Conservation (phyloP, 139 green algal species). For the Haematococcus sp. region DNA sequence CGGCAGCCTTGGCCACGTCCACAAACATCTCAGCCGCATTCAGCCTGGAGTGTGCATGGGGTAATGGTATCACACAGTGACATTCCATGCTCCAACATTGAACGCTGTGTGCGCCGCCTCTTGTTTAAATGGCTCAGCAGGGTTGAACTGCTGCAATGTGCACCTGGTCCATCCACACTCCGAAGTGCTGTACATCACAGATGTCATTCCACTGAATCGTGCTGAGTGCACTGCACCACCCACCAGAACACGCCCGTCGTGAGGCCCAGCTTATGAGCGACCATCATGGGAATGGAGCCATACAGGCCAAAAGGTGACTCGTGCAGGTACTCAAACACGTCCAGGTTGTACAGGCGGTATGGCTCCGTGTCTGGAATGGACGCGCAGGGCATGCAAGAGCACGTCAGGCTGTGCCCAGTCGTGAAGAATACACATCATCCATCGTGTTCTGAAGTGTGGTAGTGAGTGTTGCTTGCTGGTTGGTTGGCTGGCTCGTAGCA, state of each 20-base stretch:
- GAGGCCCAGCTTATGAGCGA: slow-evolving; percentile 69
- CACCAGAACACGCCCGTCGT: slow-evolving; percentile 90
- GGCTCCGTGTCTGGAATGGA: slow-evolving; percentile 77
- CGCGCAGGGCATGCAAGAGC: slow-evolving; percentile 1
- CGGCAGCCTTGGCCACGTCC: slow-evolving; percentile 71
- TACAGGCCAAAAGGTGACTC: slow-evolving; percentile 96
- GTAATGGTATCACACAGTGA: too few relatives aligned
- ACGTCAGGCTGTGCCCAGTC: neutral
- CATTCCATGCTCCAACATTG: too few relatives aligned
- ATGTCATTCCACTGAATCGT: too few relatives aligned
- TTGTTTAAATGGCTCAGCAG: too few relatives aligned
- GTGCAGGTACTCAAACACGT: slow-evolving; percentile 97
- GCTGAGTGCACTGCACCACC: too few relatives aligned
- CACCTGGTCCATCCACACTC: too few relatives aligned
- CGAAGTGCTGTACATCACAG: too few relatives aligned
- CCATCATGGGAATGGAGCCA: slow-evolving; percentile 90
- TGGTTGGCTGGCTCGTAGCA: too few relatives aligned
- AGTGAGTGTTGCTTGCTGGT: too few relatives aligned
- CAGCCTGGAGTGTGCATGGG: slow-evolving; percentile 68
- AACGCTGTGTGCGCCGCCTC: too few relatives aligned
- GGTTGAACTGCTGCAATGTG: too few relatives aligned
- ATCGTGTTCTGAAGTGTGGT: neutral
- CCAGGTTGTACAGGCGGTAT: slow-evolving; percentile 98
- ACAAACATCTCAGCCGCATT: slow-evolving; percentile 98
- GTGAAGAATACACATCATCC: neutral